These are phyloP conservation scores for Takashimella koratensis DNA, from an alignment of 1,284 basidiomycete species.

Conservation along the genomic window DNA sequence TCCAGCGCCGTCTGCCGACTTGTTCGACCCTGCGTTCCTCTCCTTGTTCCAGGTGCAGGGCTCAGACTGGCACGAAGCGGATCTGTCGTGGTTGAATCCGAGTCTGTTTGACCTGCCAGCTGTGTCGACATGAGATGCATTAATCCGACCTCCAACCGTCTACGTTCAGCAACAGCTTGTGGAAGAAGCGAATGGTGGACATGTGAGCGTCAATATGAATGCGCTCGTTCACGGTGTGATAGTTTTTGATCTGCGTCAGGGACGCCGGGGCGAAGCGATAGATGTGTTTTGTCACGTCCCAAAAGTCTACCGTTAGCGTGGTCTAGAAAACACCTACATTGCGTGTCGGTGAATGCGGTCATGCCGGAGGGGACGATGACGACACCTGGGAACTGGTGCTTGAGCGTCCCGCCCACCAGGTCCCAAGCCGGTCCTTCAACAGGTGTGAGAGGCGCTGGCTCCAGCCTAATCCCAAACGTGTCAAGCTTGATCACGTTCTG, in stretches of 20 bases:
- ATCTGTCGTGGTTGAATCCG: slow-evolving; percentile 11
- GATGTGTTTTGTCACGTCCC: slow-evolving; percentile 21
- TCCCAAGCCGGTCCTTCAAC: slow-evolving; percentile 10
- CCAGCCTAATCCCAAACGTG: slow-evolving; percentile 6
- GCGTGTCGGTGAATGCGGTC: slow-evolving; percentile 18
- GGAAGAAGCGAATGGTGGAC: slow-evolving; percentile 17
- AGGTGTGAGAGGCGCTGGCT: slow-evolving; percentile 19
- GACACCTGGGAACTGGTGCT: slow-evolving; percentile 13
- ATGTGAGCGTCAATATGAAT: slow-evolving; percentile 25
- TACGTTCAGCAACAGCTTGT: slow-evolving; percentile 17
- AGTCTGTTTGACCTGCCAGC: slow-evolving; percentile 1
- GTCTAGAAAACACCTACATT: slow-evolving; percentile 6
- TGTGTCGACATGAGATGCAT: neutral
- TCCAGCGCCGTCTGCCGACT: neutral
- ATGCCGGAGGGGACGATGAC: slow-evolving; percentile 18
- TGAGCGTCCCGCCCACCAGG: slow-evolving; percentile 18
- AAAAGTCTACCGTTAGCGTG: slow-evolving; percentile 7
- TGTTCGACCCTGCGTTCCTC: neutral
- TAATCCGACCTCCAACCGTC: slow-evolving; percentile 13
- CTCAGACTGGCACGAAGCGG: slow-evolving; percentile 5
- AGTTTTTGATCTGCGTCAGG: slow-evolving; percentile 9
- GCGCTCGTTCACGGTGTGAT: slow-evolving; percentile 27
- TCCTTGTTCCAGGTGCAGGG: slow-evolving; percentile 5
- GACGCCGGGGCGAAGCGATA: slow-evolving; percentile 28
- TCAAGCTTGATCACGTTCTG: slow-evolving; percentile 15